A percentile compares a stretch with the other conserved stretches of the same genome.
phyloP scores from a whole-genome alignment of 441 rosid species.

The Adansonia madagascariensis region DNA sequence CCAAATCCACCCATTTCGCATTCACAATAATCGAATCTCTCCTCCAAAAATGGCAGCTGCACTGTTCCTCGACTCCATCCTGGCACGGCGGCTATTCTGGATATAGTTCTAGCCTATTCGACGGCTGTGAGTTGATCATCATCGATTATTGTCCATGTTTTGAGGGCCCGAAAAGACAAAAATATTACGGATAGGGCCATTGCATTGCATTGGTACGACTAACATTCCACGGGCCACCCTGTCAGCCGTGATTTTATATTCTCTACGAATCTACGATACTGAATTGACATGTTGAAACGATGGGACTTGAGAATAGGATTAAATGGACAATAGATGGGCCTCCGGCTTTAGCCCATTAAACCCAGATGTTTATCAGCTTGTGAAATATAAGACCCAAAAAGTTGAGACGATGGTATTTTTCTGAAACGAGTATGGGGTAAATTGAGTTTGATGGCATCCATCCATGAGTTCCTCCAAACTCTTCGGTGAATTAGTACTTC shows the following conservation, averaged over 20 bases:
- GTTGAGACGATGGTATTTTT: background rate
- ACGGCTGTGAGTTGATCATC: background rate
- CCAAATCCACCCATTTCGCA: too few relatives aligned
- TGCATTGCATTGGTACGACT: background rate
- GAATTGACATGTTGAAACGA: too few relatives aligned
- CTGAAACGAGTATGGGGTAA: too few relatives aligned
- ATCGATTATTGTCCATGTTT: background rate
- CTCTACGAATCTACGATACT: too few relatives aligned
- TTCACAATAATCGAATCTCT: too few relatives aligned
- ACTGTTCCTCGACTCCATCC: too few relatives aligned
- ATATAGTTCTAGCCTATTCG: background rate
- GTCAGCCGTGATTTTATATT: background rate
- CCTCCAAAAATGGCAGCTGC: too few relatives aligned
- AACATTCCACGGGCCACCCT: background rate
- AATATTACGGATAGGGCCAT: background rate
- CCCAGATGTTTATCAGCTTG: background rate
- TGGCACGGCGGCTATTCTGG: background rate
- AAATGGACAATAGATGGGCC: background rate
- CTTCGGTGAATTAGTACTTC: constrained; percentile 7
- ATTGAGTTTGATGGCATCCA: constrained; percentile 15
- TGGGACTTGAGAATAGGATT: too few relatives aligned
- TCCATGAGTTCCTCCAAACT: constrained; percentile 27
- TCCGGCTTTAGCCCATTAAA: background rate
- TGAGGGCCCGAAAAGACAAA: too few relatives aligned
- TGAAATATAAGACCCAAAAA: background rate